Percentiles rank a stretch among this genome's conserved stretches.
These are phyloP conservation scores for Penicillium turbatum DNA, from an alignment of 495 filamentous ascomycete species.

Conservation along the genomic window DNA sequence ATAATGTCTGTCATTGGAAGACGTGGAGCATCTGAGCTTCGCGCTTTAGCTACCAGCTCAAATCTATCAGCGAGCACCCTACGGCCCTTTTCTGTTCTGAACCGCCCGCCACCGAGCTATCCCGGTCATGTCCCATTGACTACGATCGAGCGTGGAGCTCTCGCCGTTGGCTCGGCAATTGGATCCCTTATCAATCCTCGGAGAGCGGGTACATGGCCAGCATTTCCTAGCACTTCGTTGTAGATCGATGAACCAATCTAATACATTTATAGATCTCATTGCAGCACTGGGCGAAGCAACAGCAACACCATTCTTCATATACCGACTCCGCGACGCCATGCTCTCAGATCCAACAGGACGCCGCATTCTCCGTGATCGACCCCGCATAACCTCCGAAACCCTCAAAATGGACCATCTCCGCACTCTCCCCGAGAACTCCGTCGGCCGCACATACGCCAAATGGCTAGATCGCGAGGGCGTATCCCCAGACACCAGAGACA, in stretches of 20 bases:
- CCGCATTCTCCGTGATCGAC: constrained; percentile 83
- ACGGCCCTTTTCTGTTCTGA: constrained; percentile 67
- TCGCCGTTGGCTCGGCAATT: constrained; percentile 80
- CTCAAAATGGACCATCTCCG: constrained; percentile 69
- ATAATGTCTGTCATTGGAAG: constrained; percentile 35
- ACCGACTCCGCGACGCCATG: constrained; percentile 88
- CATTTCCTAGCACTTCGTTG: background rate
- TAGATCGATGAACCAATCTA: background rate
- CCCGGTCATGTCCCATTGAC: constrained; percentile 89
- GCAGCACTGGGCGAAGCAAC: constrained; percentile 91
- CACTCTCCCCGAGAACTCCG: constrained; percentile 62
- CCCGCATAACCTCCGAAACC: constrained; percentile 77
- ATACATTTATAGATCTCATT: constrained; percentile 66
- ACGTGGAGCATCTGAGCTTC: constrained; percentile 20
- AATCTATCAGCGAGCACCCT: constrained; percentile 9
- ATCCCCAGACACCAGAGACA: constrained; percentile 77
- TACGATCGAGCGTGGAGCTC: constrained; percentile 63
- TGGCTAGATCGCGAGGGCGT: constrained; percentile 95
- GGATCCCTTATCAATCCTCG: constrained; percentile 74
- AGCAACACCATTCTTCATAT: constrained; percentile 91
- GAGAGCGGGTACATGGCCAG: constrained; percentile 55
- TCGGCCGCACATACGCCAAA: constrained; percentile 77
- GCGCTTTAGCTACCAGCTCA: constrained; percentile 12
- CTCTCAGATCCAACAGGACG: constrained; percentile 78
- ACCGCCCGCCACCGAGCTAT: constrained; percentile 71